Conservation (phyloP, 108 stramenopile genomes). For the Aurantiochytrium sp. region DNA sequence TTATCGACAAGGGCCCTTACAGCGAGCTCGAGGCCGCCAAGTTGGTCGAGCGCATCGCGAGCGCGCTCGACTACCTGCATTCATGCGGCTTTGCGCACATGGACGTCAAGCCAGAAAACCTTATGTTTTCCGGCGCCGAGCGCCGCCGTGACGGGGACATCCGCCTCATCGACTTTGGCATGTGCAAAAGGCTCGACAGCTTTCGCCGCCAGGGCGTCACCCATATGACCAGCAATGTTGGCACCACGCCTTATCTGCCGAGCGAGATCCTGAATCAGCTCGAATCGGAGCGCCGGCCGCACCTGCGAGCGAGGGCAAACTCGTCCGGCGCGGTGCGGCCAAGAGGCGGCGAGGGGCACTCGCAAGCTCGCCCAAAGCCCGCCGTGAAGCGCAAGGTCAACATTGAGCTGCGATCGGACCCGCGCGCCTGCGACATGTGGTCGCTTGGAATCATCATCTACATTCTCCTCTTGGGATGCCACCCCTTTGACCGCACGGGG, state of each 20-base stretch:
- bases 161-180: conserved; percentile 20
- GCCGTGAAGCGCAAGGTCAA: not conserved
- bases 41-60: not conserved
- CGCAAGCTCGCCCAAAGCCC: no score
- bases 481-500: conserved; percentile 18
- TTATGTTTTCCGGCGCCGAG: not conserved
- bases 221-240: not conserved
- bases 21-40: not conserved
- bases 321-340: no score
- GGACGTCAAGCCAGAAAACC: conserved; percentile 8
- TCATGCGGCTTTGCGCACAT: not conserved
- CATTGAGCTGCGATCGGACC: conserved; percentile 38
- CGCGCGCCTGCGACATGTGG: conserved; percentile 81
- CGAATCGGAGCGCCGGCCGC: not conserved
- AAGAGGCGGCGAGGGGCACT: no score
- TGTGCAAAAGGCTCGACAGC: not conserved
- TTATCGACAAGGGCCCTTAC: conserved; percentile 27
- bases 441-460: conserved; percentile 84
- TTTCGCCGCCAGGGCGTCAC: not conserved
- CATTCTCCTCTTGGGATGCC: conserved; percentile 62
- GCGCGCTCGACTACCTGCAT: not conserved
- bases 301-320: not conserved
- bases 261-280: not conserved
- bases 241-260: not conserved
- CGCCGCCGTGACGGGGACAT: not conserved